A percentile compares a stretch with the other conserved stretches of the same genome.
Conservation (phyloP, 2,329 filamentous ascomycete genomes). For the Phoma sp. region DNA sequence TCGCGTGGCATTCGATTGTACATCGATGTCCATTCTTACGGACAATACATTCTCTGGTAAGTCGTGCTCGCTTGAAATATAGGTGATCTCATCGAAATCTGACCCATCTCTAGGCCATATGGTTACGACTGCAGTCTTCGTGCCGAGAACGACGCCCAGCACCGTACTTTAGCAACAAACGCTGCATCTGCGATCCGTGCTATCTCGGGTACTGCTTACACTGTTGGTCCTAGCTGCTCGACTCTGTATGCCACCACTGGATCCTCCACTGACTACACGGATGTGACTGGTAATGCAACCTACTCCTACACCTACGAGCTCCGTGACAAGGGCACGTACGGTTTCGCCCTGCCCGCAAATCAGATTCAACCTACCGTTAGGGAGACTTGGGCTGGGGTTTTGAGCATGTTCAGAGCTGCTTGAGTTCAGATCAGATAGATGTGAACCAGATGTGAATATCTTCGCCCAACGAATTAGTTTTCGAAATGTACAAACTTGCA, state of each 20-base stretch:
- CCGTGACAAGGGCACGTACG: slow-evolving; percentile 55
- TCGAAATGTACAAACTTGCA: too few species aligned
- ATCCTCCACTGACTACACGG: slow-evolving; percentile 52
- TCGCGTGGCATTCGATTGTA: slow-evolving; percentile 63
- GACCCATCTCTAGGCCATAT: slow-evolving; percentile 57
- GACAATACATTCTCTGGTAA: slow-evolving; percentile 36
- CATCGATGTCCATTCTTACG: slow-evolving; percentile 63
- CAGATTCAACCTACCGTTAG: slow-evolving; percentile 57
- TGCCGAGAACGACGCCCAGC: slow-evolving; percentile 56
- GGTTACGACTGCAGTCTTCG: slow-evolving; percentile 62
- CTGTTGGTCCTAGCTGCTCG: slow-evolving; percentile 59
- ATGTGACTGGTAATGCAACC: slow-evolving; percentile 50
- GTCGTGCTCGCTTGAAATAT: not conserved
- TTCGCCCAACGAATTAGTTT: too few species aligned
- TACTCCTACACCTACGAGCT: slow-evolving; percentile 58
- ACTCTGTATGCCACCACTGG: slow-evolving; percentile 66
- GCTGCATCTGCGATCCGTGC: slow-evolving; percentile 61
- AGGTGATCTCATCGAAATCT: not conserved
- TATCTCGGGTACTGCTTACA: slow-evolving; percentile 57
- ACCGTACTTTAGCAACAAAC: slow-evolving; percentile 57
- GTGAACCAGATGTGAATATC: not conserved
- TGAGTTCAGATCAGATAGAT: not conserved
- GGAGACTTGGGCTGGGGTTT: slow-evolving; percentile 55
- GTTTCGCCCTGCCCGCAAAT: slow-evolving; percentile 56
- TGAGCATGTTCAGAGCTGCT: slow-evolving; percentile 37